Evolutionary conservation across 441 rosid genomes (phyloP).

Genomic region (Gossypium gossypioides): DNA sequence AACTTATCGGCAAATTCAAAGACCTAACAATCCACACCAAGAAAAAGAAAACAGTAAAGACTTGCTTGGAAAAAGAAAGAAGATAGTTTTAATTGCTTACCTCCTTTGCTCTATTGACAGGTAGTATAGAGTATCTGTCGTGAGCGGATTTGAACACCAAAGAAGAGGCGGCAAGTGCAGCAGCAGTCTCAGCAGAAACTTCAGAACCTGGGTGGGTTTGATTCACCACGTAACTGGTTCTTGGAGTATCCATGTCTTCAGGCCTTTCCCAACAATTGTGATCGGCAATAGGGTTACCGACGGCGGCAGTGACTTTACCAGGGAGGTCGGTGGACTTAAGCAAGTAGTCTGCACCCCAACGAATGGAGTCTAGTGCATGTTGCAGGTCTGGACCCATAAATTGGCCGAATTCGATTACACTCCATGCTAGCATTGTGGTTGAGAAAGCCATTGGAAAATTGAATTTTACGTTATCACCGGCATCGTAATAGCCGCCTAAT

Average conservation of each 20-base stretch:
- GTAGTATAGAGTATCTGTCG: not conserved
- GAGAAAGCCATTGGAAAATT: conserved; percentile 39
- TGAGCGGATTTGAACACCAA: conserved; percentile 21
- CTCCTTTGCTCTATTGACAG: conserved; percentile 21
- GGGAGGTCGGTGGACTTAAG: conserved; percentile 15
- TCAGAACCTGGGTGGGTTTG: conserved; percentile 34
- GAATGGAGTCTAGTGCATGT: conserved; percentile 20
- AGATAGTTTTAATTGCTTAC: not conserved
- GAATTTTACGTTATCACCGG: conserved; percentile 37
- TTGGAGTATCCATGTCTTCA: conserved; percentile 39
- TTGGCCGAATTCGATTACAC: conserved; percentile 27
- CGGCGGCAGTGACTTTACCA: conserved; percentile 16
- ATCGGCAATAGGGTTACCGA: conserved; percentile 29
- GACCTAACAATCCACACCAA: conserved; percentile 14
- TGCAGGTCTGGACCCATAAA: conserved; percentile 22
- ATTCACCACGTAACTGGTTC: conserved; percentile 29
- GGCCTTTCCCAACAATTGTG: conserved; percentile 41
- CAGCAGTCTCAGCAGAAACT: conserved; percentile 33
- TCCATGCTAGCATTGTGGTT: conserved; percentile 35
- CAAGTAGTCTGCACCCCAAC: conserved; percentile 31
- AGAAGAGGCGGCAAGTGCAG: conserved; percentile 38
- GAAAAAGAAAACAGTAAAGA: not conserved
- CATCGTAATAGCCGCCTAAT: conserved; percentile 38
- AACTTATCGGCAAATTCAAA: conserved; percentile 28
- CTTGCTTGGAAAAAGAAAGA: not conserved